Evolutionary conservation across 345 rosid genomes (phyloP).

Genomic region (Salix suchowensis): DNA sequence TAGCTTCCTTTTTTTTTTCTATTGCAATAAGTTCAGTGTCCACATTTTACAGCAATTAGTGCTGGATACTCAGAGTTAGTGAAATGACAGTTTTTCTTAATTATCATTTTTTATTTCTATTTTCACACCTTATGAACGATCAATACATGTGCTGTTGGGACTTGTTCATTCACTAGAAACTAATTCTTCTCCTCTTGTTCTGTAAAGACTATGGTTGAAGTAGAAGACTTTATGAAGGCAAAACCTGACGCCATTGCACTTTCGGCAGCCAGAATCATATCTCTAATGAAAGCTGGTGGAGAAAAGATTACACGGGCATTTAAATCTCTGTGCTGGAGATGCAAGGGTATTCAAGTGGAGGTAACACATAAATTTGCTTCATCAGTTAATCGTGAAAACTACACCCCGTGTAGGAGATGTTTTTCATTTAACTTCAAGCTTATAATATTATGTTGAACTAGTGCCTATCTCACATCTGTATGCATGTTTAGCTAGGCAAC

Average conservation of each 20-base stretch:
- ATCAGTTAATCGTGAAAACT: neutral
- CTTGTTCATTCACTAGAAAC: constrained; percentile 5
- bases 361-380: constrained; percentile 34
- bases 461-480: neutral
- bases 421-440: neutral
- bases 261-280: constrained; percentile 57
- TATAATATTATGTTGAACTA: neutral
- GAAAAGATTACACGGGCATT: constrained; percentile 62
- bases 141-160: neutral
- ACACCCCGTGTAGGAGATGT: neutral
- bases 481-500: neutral
- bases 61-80: neutral
- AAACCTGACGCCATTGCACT: constrained; percentile 79
- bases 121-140: neutral
- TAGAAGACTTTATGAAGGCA: constrained; percentile 72
- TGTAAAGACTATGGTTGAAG: constrained; percentile 57
- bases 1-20: neutral
- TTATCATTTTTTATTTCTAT: neutral
- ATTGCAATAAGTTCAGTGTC: neutral
- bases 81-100: neutral
- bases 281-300: constrained; percentile 63
- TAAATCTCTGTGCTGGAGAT: constrained; percentile 73
- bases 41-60: neutral
- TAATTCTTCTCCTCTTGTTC: constrained; percentile 24
- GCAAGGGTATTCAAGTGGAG: constrained; percentile 83